A percentile compares a stretch with the other conserved stretches of the same genome.
phyloP scores from a whole-genome alignment of 2,329 filamentous ascomycete species.

The Arachnomyces sp. region DNA sequence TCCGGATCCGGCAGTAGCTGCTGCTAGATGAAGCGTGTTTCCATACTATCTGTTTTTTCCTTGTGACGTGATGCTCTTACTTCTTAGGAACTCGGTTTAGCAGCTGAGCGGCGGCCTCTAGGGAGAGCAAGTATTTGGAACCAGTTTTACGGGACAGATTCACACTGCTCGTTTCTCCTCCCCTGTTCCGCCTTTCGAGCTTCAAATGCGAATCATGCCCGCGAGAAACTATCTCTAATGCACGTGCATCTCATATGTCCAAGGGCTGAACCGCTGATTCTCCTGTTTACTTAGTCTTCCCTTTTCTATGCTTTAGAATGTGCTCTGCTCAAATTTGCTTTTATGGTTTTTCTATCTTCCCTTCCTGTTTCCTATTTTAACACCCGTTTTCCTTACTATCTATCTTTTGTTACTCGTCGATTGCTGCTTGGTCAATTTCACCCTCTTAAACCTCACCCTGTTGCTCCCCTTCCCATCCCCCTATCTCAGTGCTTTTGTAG shows the following conservation, averaged over 20 bases:
- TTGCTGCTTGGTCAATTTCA: not conserved
- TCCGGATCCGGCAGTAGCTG: slow-evolving; percentile 76
- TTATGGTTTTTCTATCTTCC: slow-evolving; percentile 6
- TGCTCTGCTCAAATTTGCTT: slow-evolving; percentile 6
- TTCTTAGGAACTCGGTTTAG: not conserved
- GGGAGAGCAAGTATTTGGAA: not conserved
- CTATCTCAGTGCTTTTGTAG: slow-evolving; percentile 14
- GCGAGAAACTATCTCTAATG: too few relatives aligned
- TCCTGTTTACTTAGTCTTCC: slow-evolving; percentile 7
- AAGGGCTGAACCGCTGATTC: not conserved
- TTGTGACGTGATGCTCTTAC: slow-evolving; percentile 3
- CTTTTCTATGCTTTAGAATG: not conserved
- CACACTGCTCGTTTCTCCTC: too few relatives aligned
- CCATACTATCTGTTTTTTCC: slow-evolving; percentile 17
- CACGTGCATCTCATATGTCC: too few relatives aligned
- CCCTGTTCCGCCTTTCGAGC: too few relatives aligned
- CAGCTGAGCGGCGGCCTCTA: not conserved
- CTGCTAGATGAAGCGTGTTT: slow-evolving; percentile 57
- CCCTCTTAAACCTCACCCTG: too few relatives aligned
- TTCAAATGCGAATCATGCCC: too few relatives aligned
- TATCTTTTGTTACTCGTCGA: too few relatives aligned
- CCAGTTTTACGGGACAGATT: not conserved
- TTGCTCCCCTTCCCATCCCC: too few relatives aligned
- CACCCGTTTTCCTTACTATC: slow-evolving; percentile 14
- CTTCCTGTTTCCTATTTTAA: slow-evolving; percentile 14